These are phyloP conservation scores for Ophiocordyceps unilateralis DNA, from an alignment of 2,329 filamentous ascomycete genomes.

Conservation along the genomic window DNA sequence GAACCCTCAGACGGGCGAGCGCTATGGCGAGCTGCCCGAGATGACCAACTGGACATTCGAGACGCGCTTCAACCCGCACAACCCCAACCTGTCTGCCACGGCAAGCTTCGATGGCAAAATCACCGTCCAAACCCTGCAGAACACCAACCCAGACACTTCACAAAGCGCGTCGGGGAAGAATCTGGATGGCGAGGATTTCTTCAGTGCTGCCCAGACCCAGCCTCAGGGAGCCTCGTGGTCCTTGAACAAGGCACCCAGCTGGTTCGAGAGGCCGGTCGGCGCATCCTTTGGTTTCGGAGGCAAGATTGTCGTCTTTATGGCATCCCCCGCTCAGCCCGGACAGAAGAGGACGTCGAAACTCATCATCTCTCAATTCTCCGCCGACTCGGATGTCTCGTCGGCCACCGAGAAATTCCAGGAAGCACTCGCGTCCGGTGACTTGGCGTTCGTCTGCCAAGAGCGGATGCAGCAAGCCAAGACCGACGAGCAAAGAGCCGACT, in stretches of 20 bases:
- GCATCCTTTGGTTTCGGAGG: conserved; percentile 93
- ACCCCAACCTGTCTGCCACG: conserved; percentile 82
- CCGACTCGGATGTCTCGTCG: conserved; percentile 70
- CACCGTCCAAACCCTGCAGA: conserved; percentile 81
- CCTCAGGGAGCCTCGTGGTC: conserved; percentile 84
- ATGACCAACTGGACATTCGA: conserved; percentile 99
- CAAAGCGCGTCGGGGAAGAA: conserved; percentile 49
- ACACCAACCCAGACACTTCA: conserved; percentile 64
- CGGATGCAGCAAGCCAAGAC: conserved; percentile 59
- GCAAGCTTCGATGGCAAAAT: conserved; percentile 97
- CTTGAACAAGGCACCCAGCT: conserved; percentile 69
- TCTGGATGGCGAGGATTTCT: conserved; percentile 88
- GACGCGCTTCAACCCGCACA: conserved; percentile 83
- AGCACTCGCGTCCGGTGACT: conserved; percentile 59
- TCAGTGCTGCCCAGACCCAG: conserved; percentile 80
- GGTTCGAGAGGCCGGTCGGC: conserved; percentile 71
- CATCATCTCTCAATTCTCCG: conserved; percentile 70
- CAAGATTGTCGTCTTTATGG: conserved; percentile 64
- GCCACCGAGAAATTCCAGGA: conserved; percentile 78
- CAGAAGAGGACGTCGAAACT: conserved; percentile 59
- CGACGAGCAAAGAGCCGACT: conserved; percentile 89
- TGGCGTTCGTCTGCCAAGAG: conserved; percentile 62
- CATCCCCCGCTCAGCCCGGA: conserved; percentile 38
- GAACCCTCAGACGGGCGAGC: conserved; percentile 84
- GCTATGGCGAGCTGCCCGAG: conserved; percentile 83